These are phyloP conservation scores for Mycena belliarum DNA, from an alignment of 768 basidiomycete genomes.

Conservation along the genomic window DNA sequence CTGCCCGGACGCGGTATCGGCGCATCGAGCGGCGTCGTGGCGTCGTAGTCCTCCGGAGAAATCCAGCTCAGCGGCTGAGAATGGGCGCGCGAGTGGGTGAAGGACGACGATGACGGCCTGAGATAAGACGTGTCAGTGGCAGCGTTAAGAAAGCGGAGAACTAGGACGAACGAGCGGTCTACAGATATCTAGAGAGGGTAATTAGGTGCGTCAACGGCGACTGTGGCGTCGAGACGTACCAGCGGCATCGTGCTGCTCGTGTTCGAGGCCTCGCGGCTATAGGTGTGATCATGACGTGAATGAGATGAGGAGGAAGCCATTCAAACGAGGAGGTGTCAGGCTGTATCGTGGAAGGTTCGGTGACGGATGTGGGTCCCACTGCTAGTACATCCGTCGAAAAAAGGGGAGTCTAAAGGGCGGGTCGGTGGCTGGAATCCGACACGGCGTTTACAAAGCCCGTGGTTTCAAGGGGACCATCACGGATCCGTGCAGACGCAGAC, in stretches of 20 bases:
- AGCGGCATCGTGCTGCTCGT: constrained; percentile 12
- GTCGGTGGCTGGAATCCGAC: too few species aligned
- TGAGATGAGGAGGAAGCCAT: background rate
- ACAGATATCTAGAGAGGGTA: background rate
- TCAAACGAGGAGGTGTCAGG: too few species aligned
- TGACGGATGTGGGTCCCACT: too few species aligned
- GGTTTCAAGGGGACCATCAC: too few species aligned
- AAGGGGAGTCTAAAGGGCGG: too few species aligned
- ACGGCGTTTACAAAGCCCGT: too few species aligned
- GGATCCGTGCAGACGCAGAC: too few species aligned
- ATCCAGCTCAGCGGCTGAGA: constrained; percentile 12
- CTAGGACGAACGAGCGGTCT: constrained; percentile 1
- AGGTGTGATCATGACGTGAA: background rate
- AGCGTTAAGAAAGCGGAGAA: background rate
- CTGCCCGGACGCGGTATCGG: constrained; percentile 8
- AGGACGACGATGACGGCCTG: constrained; percentile 2
- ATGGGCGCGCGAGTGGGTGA: background rate
- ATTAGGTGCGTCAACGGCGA: background rate
- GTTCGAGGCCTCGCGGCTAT: constrained; percentile 2
- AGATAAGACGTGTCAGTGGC: background rate
- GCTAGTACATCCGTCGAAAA: too few species aligned
- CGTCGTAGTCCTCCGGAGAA: constrained; percentile 15
- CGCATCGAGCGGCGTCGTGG: background rate
- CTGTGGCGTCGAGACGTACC: background rate
- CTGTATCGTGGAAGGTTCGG: too few species aligned